Conservation (phyloP, 2,329 filamentous ascomycete genomes). For the Colletotrichum spaethianum region DNA sequence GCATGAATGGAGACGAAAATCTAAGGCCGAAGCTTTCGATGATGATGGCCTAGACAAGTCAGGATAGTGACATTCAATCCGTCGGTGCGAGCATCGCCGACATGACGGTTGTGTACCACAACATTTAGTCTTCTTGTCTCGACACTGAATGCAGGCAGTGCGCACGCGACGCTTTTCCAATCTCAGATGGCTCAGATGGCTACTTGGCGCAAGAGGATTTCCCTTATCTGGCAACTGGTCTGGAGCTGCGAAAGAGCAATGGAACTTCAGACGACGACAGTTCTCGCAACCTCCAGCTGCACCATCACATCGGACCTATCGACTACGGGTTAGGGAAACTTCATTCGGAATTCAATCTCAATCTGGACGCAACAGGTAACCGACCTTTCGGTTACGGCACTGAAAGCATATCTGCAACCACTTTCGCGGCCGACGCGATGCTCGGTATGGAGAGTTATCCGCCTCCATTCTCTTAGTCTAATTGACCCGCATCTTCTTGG, state of each 20-base stretch:
- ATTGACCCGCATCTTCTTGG: constrained; percentile 14
- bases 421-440: constrained; percentile 32
- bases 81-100: constrained; percentile 19
- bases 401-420: constrained; percentile 39
- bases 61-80: constrained; percentile 31
- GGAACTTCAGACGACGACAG: constrained; percentile 34
- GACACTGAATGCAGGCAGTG: constrained; percentile 30
- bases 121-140: constrained; percentile 38
- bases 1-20: background rate
- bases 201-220: background rate
- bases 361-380: background rate
- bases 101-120: constrained; percentile 31
- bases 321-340: constrained; percentile 15
- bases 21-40: background rate
- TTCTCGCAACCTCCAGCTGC: constrained; percentile 33
- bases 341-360: constrained; percentile 3
- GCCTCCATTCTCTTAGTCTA: constrained; percentile 26
- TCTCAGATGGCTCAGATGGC: constrained; percentile 21
- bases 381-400: constrained; percentile 39
- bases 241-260: constrained; percentile 30
- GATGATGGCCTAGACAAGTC: background rate
- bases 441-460: constrained; percentile 11
- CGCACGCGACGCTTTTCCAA: constrained; percentile 36
- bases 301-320: constrained; percentile 36
- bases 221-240: background rate